These are phyloP conservation scores for Pleomassaria siparia DNA, from an alignment of 2,329 filamentous ascomycete species.

Conservation along the genomic window DNA sequence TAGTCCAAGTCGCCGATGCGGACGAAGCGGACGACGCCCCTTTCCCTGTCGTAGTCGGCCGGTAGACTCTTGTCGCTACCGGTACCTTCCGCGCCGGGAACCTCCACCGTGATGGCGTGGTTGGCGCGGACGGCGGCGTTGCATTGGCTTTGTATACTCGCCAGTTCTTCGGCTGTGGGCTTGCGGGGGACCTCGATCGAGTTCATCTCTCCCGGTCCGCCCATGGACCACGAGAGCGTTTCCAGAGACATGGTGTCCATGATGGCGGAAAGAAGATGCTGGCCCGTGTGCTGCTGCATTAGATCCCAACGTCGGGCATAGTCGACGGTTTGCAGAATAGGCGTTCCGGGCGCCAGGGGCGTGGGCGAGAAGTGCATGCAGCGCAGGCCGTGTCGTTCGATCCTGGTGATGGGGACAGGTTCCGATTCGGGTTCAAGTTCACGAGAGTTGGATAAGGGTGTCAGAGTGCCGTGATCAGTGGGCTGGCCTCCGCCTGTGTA, in stretches of 20 bases:
- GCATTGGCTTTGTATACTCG: constrained; percentile 28
- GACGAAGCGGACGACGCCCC: constrained; percentile 35
- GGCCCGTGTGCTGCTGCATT: constrained; percentile 41
- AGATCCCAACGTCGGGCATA: constrained; percentile 35
- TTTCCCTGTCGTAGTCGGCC: constrained; percentile 34
- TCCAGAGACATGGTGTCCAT: constrained; percentile 34
- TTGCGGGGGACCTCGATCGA: constrained; percentile 35
- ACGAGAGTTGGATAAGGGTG: constrained; percentile 17
- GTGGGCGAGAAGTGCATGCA: constrained; percentile 77
- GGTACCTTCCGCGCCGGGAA: constrained; percentile 17
- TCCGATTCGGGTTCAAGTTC: constrained; percentile 6
- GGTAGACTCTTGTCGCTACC: constrained; percentile 30
- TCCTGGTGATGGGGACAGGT: constrained; percentile 31
- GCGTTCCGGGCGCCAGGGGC: constrained; percentile 76
- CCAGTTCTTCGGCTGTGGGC: constrained; percentile 27
- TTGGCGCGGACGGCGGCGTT: constrained; percentile 31
- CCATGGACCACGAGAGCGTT: constrained; percentile 37
- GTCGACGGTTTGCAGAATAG: constrained; percentile 30
- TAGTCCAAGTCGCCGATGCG: constrained; percentile 37
- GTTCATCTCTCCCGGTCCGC: constrained; percentile 36
- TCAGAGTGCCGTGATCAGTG: constrained; percentile 33
- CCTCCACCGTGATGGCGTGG: constrained; percentile 33
- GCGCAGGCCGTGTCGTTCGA: constrained; percentile 55
- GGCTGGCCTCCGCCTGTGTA: constrained; percentile 30
- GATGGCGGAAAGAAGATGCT: constrained; percentile 37